Conservation (phyloP, 2,329 filamentous ascomycete genomes). For the Colletotrichum acutatum region DNA sequence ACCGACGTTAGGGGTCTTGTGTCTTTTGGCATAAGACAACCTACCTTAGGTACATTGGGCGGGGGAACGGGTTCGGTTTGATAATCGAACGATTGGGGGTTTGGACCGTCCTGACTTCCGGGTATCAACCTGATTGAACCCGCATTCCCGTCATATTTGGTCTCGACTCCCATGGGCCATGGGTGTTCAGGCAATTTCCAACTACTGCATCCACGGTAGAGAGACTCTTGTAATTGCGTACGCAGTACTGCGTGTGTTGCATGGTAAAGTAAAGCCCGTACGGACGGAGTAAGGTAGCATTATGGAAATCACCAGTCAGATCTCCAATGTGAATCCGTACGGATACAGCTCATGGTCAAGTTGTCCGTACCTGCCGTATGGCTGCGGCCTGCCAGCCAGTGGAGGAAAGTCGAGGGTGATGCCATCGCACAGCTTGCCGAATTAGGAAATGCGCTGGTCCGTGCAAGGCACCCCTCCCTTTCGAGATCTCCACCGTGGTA, state of each 20-base stretch:
- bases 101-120: neutral
- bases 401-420: neutral
- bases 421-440: conserved; percentile 31
- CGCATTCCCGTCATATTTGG: neutral
- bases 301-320: neutral
- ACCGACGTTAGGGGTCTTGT: neutral
- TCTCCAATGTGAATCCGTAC: neutral
- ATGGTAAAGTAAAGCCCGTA: neutral
- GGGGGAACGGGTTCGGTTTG: neutral
- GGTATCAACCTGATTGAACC: neutral
- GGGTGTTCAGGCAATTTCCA: neutral
- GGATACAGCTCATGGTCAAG: too few species aligned
- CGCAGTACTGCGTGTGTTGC: too few species aligned
- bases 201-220: neutral
- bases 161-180: neutral
- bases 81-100: neutral
- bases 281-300: neutral
- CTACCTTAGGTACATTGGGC: too few species aligned
- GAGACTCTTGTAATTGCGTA: neutral
- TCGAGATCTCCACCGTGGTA: neutral
- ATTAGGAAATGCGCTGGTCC: conserved; percentile 3
- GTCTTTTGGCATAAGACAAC: neutral
- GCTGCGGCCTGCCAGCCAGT: neutral
- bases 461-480: conserved; percentile 2
- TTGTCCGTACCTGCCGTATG: neutral